Evolutionary conservation across 108 stramenopile genomes (phyloP).

Genomic region (Fragilaria radians): DNA sequence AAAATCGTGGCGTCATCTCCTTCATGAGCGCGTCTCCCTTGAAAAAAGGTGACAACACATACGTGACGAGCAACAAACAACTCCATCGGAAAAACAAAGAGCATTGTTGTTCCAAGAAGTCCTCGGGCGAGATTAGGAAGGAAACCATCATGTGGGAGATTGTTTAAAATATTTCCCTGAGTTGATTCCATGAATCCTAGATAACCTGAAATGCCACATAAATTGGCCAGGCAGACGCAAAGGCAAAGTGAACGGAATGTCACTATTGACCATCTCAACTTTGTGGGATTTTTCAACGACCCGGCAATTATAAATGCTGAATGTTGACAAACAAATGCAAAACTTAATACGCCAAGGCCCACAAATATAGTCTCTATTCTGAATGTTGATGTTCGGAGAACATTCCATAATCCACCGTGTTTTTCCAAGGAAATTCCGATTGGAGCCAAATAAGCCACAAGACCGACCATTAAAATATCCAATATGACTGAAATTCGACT

Average conservation of each 20-base stretch:
- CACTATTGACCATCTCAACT: constrained; percentile 58
- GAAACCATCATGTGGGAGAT: constrained; percentile 23
- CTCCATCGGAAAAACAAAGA: constrained; percentile 80
- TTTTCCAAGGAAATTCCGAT: constrained; percentile 16
- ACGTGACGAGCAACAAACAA: constrained; percentile 77
- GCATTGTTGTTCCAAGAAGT: constrained; percentile 62
- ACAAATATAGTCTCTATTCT: constrained; percentile 60
- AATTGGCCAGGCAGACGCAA: constrained; percentile 37
- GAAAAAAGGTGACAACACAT: constrained; percentile 65
- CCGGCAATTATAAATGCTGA: constrained; percentile 85
- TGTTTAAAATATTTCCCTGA: constrained; percentile 66
- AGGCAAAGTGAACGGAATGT: constrained; percentile 41
- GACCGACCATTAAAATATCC: constrained; percentile 45
- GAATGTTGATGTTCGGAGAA: constrained; percentile 9
- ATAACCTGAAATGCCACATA: constrained; percentile 53
- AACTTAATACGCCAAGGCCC: constrained; percentile 70
- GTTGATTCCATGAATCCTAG: constrained; percentile 54
- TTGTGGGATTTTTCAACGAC: constrained; percentile 58
- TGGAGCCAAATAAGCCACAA: constrained; percentile 42
- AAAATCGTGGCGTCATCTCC: constrained; percentile 75
- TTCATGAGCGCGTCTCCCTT: constrained; percentile 74
- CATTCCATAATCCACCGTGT: constrained; percentile 13
- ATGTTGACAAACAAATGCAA: constrained; percentile 87
- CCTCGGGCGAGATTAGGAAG: constrained; percentile 45
- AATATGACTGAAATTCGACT: constrained; percentile 52